phyloP scores from a whole-genome alignment of 2,329 filamentous ascomycete genomes.

The Pseudogymnoascus sp. region DNA sequence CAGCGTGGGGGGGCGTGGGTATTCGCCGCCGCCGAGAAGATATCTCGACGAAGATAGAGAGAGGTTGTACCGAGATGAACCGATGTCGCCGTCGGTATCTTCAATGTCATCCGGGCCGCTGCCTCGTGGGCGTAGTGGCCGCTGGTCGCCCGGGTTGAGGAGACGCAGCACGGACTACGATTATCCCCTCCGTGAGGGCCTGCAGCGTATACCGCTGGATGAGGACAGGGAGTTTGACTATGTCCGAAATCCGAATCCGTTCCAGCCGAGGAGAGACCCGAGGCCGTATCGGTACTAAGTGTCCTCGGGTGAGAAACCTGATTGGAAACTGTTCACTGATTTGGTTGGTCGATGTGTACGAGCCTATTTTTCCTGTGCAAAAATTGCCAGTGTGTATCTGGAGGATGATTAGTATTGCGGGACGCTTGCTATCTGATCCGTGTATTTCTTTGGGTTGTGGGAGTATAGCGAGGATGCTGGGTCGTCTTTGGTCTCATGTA shows the following conservation, averaged over 20 bases:
- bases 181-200: background rate
- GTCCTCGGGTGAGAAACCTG: background rate
- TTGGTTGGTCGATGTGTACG: background rate
- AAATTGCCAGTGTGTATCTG: background rate
- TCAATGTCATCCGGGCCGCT: background rate
- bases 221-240: background rate
- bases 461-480: background rate
- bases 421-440: conserved; percentile 5
- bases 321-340: background rate
- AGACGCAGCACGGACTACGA: background rate
- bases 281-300: background rate
- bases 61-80: background rate
- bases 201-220: background rate
- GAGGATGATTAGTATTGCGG: conserved; percentile 3
- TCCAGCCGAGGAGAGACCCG: background rate
- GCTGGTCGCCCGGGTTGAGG: background rate
- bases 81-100: background rate
- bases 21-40: background rate
- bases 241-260: background rate
- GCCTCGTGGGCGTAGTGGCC: background rate
- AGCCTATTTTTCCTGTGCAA: background rate
- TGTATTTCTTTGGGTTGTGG: conserved; percentile 5
- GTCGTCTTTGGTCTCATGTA: background rate
- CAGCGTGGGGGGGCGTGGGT: background rate
- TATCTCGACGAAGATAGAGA: background rate